Percentiles rank a stretch among this genome's conserved stretches.
Conservation (phyloP, 2,329 filamentous ascomycete species). For the Septoria petroselini region DNA sequence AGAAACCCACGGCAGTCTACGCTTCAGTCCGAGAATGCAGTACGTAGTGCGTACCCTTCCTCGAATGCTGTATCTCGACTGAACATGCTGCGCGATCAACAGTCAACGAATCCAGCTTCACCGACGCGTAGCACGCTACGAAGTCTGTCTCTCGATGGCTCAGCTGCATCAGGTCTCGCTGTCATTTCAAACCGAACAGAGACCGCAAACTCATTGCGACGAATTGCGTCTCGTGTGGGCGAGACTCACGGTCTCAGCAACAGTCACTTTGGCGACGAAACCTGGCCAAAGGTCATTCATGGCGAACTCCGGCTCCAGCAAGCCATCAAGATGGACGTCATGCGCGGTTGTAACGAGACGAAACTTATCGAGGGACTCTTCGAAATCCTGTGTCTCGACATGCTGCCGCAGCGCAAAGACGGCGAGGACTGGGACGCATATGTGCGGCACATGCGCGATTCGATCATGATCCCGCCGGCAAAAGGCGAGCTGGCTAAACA, state of each 20-base stretch:
- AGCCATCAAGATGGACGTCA: slow-evolving; percentile 48
- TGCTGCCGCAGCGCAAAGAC: slow-evolving; percentile 50
- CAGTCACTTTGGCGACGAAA: slow-evolving; percentile 56
- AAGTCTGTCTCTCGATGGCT: slow-evolving; percentile 15
- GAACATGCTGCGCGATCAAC: slow-evolving; percentile 15
- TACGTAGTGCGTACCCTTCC: slow-evolving; percentile 4
- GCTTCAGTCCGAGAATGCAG: slow-evolving; percentile 12
- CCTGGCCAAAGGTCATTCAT: slow-evolving; percentile 60
- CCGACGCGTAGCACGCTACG: not conserved
- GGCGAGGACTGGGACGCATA: slow-evolving; percentile 55
- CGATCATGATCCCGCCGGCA: slow-evolving; percentile 59
- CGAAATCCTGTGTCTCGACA: slow-evolving; percentile 53
- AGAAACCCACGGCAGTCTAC: slow-evolving; percentile 1
- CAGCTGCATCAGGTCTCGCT: slow-evolving; percentile 43
- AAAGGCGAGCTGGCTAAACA: slow-evolving; percentile 47
- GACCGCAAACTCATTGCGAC: slow-evolving; percentile 50
- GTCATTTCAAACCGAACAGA: slow-evolving; percentile 63
- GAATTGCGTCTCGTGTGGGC: slow-evolving; percentile 48
- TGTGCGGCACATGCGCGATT: slow-evolving; percentile 55
- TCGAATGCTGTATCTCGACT: slow-evolving; percentile 5
- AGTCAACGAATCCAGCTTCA: not conserved
- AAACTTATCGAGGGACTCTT: slow-evolving; percentile 54
- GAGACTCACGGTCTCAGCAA: slow-evolving; percentile 62
- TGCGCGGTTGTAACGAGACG: slow-evolving; percentile 39
- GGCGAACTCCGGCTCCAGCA: slow-evolving; percentile 54